A percentile compares a stretch with the other conserved stretches of the same genome.
These are phyloP conservation scores for Blumeria graminis DNA, from an alignment of 2,329 filamentous ascomycete genomes.

Conservation along the genomic window DNA sequence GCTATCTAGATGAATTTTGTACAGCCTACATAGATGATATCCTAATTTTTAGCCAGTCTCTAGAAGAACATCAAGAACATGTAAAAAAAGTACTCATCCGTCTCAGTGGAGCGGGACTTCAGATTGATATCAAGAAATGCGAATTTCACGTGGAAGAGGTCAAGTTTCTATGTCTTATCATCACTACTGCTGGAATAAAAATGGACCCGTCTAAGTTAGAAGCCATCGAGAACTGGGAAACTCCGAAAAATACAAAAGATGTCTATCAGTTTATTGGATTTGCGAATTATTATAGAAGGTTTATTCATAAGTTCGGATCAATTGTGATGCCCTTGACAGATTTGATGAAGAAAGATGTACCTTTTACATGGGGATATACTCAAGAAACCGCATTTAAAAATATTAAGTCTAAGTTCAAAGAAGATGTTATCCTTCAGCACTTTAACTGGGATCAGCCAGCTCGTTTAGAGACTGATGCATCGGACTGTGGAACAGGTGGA, in stretches of 20 bases:
- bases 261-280: neutral
- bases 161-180: neutral
- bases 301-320: neutral
- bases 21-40: neutral
- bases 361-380: neutral
- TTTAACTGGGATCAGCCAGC: neutral
- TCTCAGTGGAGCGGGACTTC: neutral
- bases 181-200: neutral
- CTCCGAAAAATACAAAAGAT: neutral
- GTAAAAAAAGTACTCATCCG: neutral
- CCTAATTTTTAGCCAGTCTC: neutral
- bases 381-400: neutral
- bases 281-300: neutral
- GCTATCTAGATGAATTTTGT: conserved; percentile 1
- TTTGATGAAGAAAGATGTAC: neutral
- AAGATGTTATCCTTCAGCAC: neutral
- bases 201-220: neutral
- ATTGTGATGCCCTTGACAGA: neutral
- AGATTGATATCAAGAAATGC: neutral
- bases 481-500: neutral
- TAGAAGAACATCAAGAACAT: neutral
- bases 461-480: neutral
- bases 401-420: neutral
- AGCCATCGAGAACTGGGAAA: neutral
- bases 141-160: neutral